phyloP scores from a whole-genome alignment of 2,329 filamentous ascomycete genomes.

The Leptographium radiaticola region DNA sequence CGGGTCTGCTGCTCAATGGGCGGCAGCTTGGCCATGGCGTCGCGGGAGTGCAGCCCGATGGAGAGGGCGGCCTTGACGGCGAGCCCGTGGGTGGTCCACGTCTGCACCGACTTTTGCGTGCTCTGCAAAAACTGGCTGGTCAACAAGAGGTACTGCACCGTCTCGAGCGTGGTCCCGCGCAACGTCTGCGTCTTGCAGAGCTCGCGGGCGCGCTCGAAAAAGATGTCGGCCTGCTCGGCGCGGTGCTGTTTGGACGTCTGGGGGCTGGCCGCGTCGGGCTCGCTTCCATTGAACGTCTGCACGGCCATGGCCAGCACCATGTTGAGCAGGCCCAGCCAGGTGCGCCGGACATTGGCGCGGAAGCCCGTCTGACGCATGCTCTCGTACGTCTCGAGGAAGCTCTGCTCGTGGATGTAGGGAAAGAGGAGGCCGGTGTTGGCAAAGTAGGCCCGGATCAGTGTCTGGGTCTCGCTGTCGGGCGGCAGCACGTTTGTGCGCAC shows the following conservation, averaged over 20 bases:
- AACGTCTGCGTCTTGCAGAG: slow-evolving; percentile 29
- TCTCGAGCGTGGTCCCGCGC: slow-evolving; percentile 28
- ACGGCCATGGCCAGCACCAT: slow-evolving; percentile 35
- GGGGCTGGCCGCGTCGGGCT: slow-evolving; percentile 9
- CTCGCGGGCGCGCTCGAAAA: slow-evolving; percentile 27
- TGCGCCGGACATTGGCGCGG: slow-evolving; percentile 18
- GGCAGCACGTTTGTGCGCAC: slow-evolving; percentile 3
- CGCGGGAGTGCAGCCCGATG: slow-evolving; percentile 34
- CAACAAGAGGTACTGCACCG: slow-evolving; percentile 35
- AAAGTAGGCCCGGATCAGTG: slow-evolving; percentile 10
- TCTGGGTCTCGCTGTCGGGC: slow-evolving; percentile 6
- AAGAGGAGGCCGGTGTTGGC: slow-evolving; percentile 12
- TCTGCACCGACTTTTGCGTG: slow-evolving; percentile 36
- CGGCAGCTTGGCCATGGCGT: slow-evolving; percentile 21
- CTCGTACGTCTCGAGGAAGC: slow-evolving; percentile 10
- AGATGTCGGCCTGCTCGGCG: slow-evolving; percentile 27
- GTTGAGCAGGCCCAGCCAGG: slow-evolving; percentile 37
- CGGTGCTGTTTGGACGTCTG: slow-evolving; percentile 18
- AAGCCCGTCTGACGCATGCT: slow-evolving; percentile 14
- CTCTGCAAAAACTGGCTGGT: slow-evolving; percentile 39
- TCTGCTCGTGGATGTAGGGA: slow-evolving; percentile 12
- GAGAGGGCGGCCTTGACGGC: slow-evolving; percentile 36
- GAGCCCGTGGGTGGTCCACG: slow-evolving; percentile 40
- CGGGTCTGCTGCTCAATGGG: slow-evolving; percentile 31
- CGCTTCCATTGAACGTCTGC: slow-evolving; percentile 16